Conservation (phyloP, 805 yeast genomes). For the Cyberlindnera petersonii region DNA sequence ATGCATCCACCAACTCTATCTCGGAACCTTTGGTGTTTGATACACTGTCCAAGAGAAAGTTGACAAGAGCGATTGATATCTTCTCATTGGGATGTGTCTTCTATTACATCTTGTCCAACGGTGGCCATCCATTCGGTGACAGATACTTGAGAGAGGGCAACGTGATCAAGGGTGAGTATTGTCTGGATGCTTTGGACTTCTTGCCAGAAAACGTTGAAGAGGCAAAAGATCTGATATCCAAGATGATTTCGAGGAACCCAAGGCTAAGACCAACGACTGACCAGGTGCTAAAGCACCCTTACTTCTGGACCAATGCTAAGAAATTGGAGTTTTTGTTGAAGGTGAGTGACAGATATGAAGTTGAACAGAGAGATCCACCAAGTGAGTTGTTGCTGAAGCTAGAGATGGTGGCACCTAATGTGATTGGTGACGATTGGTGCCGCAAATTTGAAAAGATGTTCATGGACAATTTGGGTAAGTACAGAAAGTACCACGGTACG, state of each 20-base stretch:
- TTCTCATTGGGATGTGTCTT: conserved; percentile 95
- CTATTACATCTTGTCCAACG: conserved; percentile 77
- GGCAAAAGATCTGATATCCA: conserved; percentile 64
- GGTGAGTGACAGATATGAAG: conserved; percentile 88
- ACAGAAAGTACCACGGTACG: conserved; percentile 78
- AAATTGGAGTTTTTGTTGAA: conserved; percentile 80
- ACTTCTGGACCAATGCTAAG: conserved; percentile 74
- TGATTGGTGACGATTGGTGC: conserved; percentile 76
- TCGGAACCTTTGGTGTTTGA: conserved; percentile 37
- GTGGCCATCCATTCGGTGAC: conserved; percentile 95
- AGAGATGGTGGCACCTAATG: conserved; percentile 47
- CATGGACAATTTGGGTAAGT: conserved; percentile 82
- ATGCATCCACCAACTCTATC: conserved; percentile 23
- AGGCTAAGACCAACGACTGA: conserved; percentile 64
- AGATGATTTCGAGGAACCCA: conserved; percentile 73
- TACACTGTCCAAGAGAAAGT: conserved; percentile 46
- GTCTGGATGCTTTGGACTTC: conserved; percentile 23
- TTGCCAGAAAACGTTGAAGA: conserved; percentile 47
- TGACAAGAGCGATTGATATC: conserved; percentile 88
- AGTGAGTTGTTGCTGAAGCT: conserved; percentile 51
- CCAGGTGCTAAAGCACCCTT: conserved; percentile 74
- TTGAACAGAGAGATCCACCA: conserved; percentile 78
- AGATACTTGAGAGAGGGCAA: conserved; percentile 84
- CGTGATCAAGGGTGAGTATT: conserved; percentile 63
- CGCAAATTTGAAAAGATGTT: conserved; percentile 63